A percentile compares a stretch with the other conserved stretches of the same genome.
Evolutionary conservation across 2,329 filamentous ascomycete species (phyloP).

Genomic region (Nigrospora osmanthi): DNA sequence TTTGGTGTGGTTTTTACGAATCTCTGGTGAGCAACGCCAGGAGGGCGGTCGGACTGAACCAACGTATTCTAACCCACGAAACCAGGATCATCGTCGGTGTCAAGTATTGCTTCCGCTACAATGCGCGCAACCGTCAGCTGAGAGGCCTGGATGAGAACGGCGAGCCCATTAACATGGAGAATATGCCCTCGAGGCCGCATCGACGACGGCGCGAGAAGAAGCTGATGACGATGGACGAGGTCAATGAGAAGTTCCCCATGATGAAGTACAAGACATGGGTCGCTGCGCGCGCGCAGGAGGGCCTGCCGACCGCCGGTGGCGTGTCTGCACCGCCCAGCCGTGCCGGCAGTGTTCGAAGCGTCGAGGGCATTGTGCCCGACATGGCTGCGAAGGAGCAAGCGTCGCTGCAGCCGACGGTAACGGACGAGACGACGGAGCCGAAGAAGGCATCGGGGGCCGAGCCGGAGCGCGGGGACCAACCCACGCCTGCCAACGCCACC

Average conservation of each 20-base stretch:
- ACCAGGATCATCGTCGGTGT: slow-evolving; percentile 97
- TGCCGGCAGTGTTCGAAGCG: slow-evolving; percentile 64
- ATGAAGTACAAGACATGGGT: slow-evolving; percentile 97
- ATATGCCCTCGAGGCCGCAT: slow-evolving; percentile 72
- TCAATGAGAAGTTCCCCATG: slow-evolving; percentile 94
- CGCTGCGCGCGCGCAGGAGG: slow-evolving; percentile 71
- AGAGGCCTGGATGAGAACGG: slow-evolving; percentile 67
- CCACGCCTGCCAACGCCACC: slow-evolving; percentile 4
- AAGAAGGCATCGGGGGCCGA: background rate
- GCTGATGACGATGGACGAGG: slow-evolving; percentile 97
- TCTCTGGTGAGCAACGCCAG: slow-evolving; percentile 64
- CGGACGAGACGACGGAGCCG: background rate
- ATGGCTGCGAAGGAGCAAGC: slow-evolving; percentile 33
- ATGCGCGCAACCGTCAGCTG: slow-evolving; percentile 79
- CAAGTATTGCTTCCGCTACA: slow-evolving; percentile 98
- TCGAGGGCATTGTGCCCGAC: slow-evolving; percentile 45
- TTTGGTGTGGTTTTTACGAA: slow-evolving; percentile 99
- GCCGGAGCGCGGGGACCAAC: slow-evolving; percentile 1
- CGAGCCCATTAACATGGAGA: slow-evolving; percentile 80
- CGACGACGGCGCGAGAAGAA: slow-evolving; percentile 92
- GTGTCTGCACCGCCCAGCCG: slow-evolving; percentile 69
- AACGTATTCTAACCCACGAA: background rate
- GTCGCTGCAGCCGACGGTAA: slow-evolving; percentile 16
- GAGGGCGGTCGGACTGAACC: background rate
- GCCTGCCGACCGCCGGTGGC: slow-evolving; percentile 75